A percentile compares a stretch with the other conserved stretches of the same genome.
phyloP scores from a whole-genome alignment of 441 rosid species.

The Metrosideros polymorpha region DNA sequence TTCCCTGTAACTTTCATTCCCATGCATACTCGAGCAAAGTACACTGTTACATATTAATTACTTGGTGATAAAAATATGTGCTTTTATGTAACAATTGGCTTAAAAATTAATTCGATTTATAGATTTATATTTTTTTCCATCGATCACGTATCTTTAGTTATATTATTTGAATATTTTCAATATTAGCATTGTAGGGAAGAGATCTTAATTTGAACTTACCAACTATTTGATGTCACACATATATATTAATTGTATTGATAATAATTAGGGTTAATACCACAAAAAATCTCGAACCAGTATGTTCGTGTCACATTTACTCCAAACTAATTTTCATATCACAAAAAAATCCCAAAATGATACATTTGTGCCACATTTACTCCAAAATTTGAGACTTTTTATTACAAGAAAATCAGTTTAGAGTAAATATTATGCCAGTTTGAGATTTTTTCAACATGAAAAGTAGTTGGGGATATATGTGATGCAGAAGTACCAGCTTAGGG shows the following conservation, averaged over 20 bases:
- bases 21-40: no score
- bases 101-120: background rate
- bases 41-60: no score
- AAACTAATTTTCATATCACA: no score
- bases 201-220: background rate
- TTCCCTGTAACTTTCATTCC: no score
- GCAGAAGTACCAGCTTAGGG: fast-evolving
- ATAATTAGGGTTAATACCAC: background rate
- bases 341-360: no score
- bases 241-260: background rate
- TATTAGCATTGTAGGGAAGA: background rate
- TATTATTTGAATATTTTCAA: background rate
- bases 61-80: no score
- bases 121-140: background rate
- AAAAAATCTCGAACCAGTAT: background rate
- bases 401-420: background rate
- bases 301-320: no score
- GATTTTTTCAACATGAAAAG: background rate
- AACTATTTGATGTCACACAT: background rate
- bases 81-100: no score
- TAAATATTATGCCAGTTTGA: fast-evolving
- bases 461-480: background rate
- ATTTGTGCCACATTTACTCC: background rate
- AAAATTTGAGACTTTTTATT: background rate
- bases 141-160: fast-evolving